These are phyloP conservation scores for Ophiorrhiza pumila DNA, from an alignment of 257 asterid species.

Conservation along the genomic window DNA sequence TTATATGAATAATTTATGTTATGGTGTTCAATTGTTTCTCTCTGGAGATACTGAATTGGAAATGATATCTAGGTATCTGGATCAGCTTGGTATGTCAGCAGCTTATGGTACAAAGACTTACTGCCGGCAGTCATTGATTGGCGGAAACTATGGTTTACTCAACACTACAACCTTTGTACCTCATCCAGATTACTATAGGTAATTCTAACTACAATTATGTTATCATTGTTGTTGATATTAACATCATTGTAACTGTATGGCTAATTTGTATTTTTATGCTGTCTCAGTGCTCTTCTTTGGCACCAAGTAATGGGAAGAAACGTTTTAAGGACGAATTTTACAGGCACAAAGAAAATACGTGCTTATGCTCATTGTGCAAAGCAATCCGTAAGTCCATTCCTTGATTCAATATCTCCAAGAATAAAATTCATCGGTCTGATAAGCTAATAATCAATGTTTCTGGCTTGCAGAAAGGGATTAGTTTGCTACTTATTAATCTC, in stretches of 20 bases:
- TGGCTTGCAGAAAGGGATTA: slow-evolving; percentile 63
- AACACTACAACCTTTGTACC: slow-evolving; percentile 65
- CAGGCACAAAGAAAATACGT: slow-evolving; percentile 53
- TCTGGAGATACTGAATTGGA: neutral
- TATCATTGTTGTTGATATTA: too few species aligned
- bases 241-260: too few species aligned
- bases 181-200: slow-evolving; percentile 93
- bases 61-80: slow-evolving; percentile 58
- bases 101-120: slow-evolving; percentile 61
- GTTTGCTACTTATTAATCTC: slow-evolving; percentile 68
- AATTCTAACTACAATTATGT: neutral
- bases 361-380: slow-evolving; percentile 81
- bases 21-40: neutral
- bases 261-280: too few species aligned
- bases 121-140: slow-evolving; percentile 75
- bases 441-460: neutral
- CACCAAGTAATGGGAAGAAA: slow-evolving; percentile 72
- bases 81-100: slow-evolving; percentile 74
- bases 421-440: neutral
- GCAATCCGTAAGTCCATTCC: slow-evolving; percentile 52
- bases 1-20: neutral
- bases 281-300: slow-evolving; percentile 83
- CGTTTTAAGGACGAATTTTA: slow-evolving; percentile 51
- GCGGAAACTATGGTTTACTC: slow-evolving; percentile 88
- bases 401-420: neutral